Evolutionary conservation across 768 basidiomycete species (phyloP).

Genomic region (Leucogyrophana mollusca): DNA sequence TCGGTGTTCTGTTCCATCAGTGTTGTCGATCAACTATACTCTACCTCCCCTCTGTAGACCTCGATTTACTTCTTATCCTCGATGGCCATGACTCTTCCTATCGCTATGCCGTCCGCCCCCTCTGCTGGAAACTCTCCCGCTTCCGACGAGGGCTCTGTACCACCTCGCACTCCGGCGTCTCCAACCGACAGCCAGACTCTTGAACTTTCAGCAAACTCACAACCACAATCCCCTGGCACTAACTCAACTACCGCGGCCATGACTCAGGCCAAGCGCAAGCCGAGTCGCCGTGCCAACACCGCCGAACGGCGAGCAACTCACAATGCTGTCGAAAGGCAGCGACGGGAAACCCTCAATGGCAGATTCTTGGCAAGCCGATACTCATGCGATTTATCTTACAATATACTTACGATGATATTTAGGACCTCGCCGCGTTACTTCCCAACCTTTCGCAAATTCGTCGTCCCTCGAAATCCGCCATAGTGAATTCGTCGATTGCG

Average conservation of each 20-base stretch:
- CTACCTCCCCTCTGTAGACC: conserved; percentile 14
- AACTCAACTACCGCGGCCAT: conserved; percentile 14
- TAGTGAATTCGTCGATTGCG: conserved; percentile 94
- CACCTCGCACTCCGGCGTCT: conserved; percentile 50
- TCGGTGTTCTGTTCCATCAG: conserved; percentile 7
- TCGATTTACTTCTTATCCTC: conserved; percentile 6
- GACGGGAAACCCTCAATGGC: conserved; percentile 90
- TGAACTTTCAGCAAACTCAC: conserved; percentile 24
- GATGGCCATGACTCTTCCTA: conserved; percentile 40
- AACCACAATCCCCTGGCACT: conserved; percentile 21
- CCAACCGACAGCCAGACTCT: conserved; percentile 34
- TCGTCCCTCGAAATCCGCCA: conserved; percentile 93
- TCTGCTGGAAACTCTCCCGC: conserved; percentile 37
- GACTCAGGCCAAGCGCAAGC: conserved; percentile 71
- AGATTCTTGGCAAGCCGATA: conserved; percentile 73
- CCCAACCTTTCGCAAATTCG: conserved; percentile 90
- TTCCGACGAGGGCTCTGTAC: conserved; percentile 42
- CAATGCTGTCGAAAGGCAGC: conserved; percentile 94
- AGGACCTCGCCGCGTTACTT: conserved; percentile 90
- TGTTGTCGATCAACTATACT: conserved; percentile 10
- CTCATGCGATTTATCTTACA: conserved; percentile 10
- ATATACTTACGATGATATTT: conserved; percentile 15
- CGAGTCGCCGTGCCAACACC: conserved; percentile 88
- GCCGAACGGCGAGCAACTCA: conserved; percentile 95
- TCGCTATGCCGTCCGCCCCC: conserved; percentile 38